phyloP scores from a whole-genome alignment of 441 rosid species.

The Mallotus repandus region DNA sequence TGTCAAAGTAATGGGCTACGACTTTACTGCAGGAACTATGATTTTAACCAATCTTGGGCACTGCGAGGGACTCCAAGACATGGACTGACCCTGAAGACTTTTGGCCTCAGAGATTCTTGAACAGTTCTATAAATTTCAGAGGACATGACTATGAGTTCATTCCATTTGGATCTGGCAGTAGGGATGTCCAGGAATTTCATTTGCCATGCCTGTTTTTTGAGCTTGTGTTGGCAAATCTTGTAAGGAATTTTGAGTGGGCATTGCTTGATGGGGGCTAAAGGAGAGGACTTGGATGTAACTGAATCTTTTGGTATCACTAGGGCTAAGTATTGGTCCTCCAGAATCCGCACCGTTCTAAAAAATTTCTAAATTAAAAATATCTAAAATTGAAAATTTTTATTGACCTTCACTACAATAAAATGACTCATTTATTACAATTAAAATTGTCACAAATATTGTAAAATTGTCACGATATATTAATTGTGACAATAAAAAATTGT shows the following conservation, averaged over 20 bases:
- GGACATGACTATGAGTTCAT: slow-evolving; percentile 41
- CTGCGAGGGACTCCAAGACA: slow-evolving; percentile 36
- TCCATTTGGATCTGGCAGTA: slow-evolving; percentile 44
- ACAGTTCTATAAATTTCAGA: slow-evolving; percentile 35
- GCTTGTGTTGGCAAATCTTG: slow-evolving; percentile 32
- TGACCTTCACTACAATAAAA: too few relatives aligned
- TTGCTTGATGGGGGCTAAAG: slow-evolving; percentile 30
- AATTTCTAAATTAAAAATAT: too few relatives aligned
- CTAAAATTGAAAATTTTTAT: too few relatives aligned
- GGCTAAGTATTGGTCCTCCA: too few relatives aligned
- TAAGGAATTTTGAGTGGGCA: slow-evolving; percentile 33
- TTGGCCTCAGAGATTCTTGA: slow-evolving; percentile 44
- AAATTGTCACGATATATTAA: too few relatives aligned
- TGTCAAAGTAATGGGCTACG: slow-evolving; percentile 33
- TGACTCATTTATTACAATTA: too few relatives aligned
- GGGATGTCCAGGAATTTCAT: slow-evolving; percentile 32
- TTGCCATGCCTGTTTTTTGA: slow-evolving; percentile 26
- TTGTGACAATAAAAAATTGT: too few relatives aligned
- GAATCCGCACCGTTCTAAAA: too few relatives aligned
- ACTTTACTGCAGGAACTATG: slow-evolving; percentile 36
- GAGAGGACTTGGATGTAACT: slow-evolving; percentile 28
- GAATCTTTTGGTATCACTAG: slow-evolving; percentile 23
- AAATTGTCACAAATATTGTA: too few relatives aligned
- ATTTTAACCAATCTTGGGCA: slow-evolving; percentile 43
- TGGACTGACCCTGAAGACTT: slow-evolving; percentile 44